Percentiles rank a stretch among this genome's conserved stretches.
phyloP scores from a whole-genome alignment of 106 monocot genomes.

The Dendrobium chrysotoxum region DNA sequence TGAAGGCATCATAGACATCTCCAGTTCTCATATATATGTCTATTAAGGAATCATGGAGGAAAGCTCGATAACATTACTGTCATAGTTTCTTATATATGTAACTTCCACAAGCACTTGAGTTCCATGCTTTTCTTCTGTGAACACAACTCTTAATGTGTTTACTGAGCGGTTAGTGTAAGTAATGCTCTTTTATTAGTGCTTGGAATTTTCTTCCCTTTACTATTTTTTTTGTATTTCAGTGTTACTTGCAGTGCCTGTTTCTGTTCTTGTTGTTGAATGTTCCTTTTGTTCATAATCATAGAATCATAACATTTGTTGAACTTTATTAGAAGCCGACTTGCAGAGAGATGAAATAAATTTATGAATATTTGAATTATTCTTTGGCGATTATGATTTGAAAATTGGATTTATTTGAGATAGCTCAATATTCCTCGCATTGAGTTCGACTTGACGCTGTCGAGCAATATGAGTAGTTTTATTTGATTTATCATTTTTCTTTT shows the following conservation, averaged over 20 bases:
- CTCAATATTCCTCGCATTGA: too few species aligned
- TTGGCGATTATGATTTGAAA: neutral
- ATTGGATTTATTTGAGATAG: too few species aligned
- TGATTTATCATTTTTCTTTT: too few species aligned
- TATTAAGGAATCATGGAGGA: constrained; percentile 48
- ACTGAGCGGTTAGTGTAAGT: neutral
- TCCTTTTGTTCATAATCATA: neutral
- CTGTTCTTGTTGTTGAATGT: neutral
- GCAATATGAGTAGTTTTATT: too few species aligned
- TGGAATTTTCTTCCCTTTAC: neutral
- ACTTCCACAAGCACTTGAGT: neutral
- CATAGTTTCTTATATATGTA: constrained; percentile 52
- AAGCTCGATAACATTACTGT: constrained; percentile 75
- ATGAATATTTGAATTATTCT: neutral
- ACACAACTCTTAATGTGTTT: neutral
- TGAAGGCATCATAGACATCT: constrained; percentile 9
- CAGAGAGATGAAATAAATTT: neutral
- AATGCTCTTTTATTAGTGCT: neutral
- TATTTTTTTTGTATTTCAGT: neutral
- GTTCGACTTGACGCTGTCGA: too few species aligned
- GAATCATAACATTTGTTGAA: neutral
- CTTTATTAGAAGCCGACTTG: neutral
- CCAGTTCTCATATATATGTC: constrained; percentile 44
- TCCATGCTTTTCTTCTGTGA: too few species aligned
- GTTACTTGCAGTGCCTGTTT: neutral